Evolutionary conservation across 192 early-diverging fungal species (phyloP).

Genomic region (Lobosporangium transversale): DNA sequence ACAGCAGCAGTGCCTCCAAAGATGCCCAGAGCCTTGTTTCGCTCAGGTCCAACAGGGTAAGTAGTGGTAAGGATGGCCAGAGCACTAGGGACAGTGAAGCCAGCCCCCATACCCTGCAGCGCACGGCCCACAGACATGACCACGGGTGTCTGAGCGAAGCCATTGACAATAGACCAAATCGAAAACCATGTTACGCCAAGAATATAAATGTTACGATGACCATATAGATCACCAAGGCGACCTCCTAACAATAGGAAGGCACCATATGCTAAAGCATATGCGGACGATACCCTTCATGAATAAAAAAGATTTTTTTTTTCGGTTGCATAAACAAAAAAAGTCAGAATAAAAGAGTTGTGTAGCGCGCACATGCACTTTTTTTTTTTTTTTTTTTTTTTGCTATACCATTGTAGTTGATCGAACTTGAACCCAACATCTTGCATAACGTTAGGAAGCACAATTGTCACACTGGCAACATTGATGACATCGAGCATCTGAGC

Average conservation of each 20-base stretch:
- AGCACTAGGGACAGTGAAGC: slow-evolving; percentile 52
- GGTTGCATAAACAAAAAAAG: not conserved
- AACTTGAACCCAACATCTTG: slow-evolving; percentile 4
- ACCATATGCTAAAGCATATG: slow-evolving; percentile 47
- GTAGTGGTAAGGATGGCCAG: slow-evolving; percentile 48
- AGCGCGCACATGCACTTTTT: not conserved
- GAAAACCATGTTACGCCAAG: slow-evolving; percentile 41
- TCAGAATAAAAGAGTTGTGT: not conserved
- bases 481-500: slow-evolving; percentile 37
- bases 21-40: slow-evolving; percentile 28
- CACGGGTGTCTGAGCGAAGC: slow-evolving; percentile 21
- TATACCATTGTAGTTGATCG: slow-evolving; percentile 29
- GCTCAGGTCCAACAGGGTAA: slow-evolving; percentile 34
- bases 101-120: slow-evolving; percentile 49
- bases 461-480: slow-evolving; percentile 21
- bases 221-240: slow-evolving; percentile 50
- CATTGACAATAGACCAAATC: slow-evolving; percentile 45
- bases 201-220: slow-evolving; percentile 43
- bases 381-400: no score
- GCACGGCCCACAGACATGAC: slow-evolving; percentile 47
- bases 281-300: slow-evolving; percentile 39
- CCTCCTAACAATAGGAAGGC: slow-evolving; percentile 49
- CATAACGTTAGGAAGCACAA: slow-evolving; percentile 9
- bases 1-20: slow-evolving; percentile 43
- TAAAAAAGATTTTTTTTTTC: not conserved